These are phyloP conservation scores for Solidago caesia DNA, from an alignment of 129 eudicot species.

Conservation along the genomic window DNA sequence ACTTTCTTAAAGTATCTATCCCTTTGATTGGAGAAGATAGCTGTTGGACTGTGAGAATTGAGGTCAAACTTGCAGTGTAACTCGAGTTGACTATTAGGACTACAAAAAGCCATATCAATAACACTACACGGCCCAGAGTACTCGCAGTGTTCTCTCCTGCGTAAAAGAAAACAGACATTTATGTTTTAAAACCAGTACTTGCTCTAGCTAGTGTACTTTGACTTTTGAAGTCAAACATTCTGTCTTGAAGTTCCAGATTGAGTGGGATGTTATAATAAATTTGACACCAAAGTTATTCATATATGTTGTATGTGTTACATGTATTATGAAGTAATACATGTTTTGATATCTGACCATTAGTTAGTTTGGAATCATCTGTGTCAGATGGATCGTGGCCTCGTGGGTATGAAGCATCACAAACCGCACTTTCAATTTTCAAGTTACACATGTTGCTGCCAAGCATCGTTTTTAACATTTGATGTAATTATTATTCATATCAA, in stretches of 20 bases:
- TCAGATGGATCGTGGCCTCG: background rate
- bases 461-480: background rate
- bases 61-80: constrained; percentile 95
- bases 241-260: background rate
- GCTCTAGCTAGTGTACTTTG: constrained; percentile 1
- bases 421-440: constrained; percentile 18
- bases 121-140: constrained; percentile 73
- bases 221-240: constrained; percentile 6
- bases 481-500: background rate
- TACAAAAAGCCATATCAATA: constrained; percentile 87
- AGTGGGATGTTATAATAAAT: background rate
- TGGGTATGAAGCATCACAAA: constrained; percentile 9
- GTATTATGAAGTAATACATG: background rate
- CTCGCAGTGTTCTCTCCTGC: constrained; percentile 86
- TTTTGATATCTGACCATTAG: background rate
- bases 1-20: constrained; percentile 51
- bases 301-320: background rate
- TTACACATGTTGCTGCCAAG: constrained; percentile 1
- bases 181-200: background rate
- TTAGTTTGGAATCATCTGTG: constrained; percentile 3
- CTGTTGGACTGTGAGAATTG: constrained; percentile 90
- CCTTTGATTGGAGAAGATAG: constrained; percentile 77
- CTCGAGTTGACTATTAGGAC: constrained; percentile 84
- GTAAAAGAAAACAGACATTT: constrained; percentile 16
- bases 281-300: background rate